phyloP scores from a whole-genome alignment of 371 early-diverging fungal genomes.

The Mortierella sp. region DNA sequence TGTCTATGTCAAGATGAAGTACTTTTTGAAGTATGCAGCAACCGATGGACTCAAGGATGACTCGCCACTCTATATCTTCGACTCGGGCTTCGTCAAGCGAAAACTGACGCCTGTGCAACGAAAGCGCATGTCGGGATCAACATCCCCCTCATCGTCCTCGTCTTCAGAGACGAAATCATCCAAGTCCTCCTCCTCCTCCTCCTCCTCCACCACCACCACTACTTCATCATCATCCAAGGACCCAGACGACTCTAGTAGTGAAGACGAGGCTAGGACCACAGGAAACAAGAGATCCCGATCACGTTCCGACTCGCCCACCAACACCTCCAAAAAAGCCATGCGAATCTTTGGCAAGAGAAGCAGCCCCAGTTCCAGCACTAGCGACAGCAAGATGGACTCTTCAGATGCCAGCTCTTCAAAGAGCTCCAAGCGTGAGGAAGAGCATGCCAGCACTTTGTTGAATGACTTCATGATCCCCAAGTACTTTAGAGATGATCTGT shows the following conservation, averaged over 20 bases:
- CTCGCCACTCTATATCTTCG: slow-evolving; percentile 88
- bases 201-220: no score
- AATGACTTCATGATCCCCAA: slow-evolving; percentile 77
- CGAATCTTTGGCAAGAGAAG: slow-evolving; percentile 41
- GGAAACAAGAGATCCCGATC: slow-evolving; percentile 41
- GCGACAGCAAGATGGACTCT: slow-evolving; percentile 3
- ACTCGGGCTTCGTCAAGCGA: slow-evolving; percentile 68
- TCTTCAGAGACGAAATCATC: slow-evolving; percentile 23
- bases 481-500: slow-evolving; percentile 83
- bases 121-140: slow-evolving; percentile 43
- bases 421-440: slow-evolving; percentile 31
- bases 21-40: slow-evolving; percentile 71
- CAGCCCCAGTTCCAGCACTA: slow-evolving; percentile 5
- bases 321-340: slow-evolving; percentile 22
- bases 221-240: slow-evolving; percentile 6
- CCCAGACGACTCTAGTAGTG: slow-evolving; percentile 7
- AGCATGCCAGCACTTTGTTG: slow-evolving; percentile 60
- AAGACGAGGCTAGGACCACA: slow-evolving; percentile 17
- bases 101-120: slow-evolving; percentile 44
- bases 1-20: slow-evolving; percentile 78
- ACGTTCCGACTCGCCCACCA: slow-evolving; percentile 29
- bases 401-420: slow-evolving; percentile 3
- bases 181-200: no score
- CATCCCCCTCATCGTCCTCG: slow-evolving; percentile 42
- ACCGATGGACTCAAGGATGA: slow-evolving; percentile 73